Evolutionary conservation across 2,329 filamentous ascomycete species (phyloP), one percentile per base, ranked within the genome.

Genomic region (Coniochaeta prunicola): DNA sequence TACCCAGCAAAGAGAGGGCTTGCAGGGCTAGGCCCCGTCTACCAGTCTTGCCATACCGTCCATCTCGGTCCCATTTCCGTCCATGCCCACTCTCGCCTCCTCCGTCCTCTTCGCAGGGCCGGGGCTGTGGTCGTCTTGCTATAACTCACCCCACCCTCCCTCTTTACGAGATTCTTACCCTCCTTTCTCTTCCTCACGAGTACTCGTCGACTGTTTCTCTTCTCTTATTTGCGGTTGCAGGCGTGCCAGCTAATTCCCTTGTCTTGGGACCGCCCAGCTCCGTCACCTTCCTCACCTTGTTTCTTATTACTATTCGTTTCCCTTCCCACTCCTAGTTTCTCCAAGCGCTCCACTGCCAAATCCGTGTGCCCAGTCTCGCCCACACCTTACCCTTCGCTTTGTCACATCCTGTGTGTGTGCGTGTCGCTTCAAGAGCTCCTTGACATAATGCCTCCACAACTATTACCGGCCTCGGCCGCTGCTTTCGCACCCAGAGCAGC

Each of bases 401-500:
- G 61, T 68, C 19, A 56, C 70, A 53, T 71, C 71, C 74, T 74
- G 73, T 71, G 68, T 50, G 28, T 55, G 45, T 50, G 40, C 17
- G n/a, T n/a, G 36, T 50, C 30, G 53, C n/a, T 34, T 55, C 30
- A 36, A 28, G 26, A 55, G 65, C 67, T 70, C 68, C 69, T 57
- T 53, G 50, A 36, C 63, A 67, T 42, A 59, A 97, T 97, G 94
- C 92, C 92, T 73, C 89, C 92, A 70, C 89, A 94, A 81, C 82
- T 99, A 73, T 81, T 99, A 68, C 94, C 94, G 67, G 93, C 93
- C 63, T 97, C 94, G 69, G 94, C 94, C 66, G 92, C 92, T 63
- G 93, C 94, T 70, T 99, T 97, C 80, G 93, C 93, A 68, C 93
- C 93, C 67, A 86, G 94, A 70, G 83, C 85, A 60, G 91, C 91